Percentiles rank a stretch among this genome's conserved stretches.
Evolutionary conservation across 2,329 filamentous ascomycete species (phyloP).

Genomic region (Pseudogymnoascus sp.): DNA sequence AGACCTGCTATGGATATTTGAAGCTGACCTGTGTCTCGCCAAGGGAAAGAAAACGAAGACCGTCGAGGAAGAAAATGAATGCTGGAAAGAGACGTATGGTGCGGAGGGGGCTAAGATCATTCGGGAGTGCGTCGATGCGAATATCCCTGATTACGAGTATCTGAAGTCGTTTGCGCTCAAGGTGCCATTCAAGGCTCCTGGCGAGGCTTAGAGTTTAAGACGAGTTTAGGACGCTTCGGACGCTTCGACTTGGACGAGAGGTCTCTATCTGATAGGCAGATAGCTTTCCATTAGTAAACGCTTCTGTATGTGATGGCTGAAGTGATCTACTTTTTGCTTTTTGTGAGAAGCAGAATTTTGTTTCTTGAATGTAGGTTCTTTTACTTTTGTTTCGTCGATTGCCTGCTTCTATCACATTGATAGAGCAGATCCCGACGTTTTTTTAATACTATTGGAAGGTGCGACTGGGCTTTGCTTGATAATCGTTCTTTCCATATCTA

Average conservation of each 20-base stretch:
- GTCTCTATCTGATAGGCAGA: background rate
- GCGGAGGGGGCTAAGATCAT: slow-evolving; percentile 64
- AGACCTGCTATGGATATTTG: background rate
- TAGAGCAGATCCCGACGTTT: background rate
- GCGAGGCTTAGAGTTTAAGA: slow-evolving; percentile 13
- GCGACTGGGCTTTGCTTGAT: background rate
- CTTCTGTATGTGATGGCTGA: background rate
- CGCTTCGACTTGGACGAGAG: slow-evolving; percentile 12
- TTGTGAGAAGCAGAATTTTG: background rate
- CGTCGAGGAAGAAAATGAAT: slow-evolving; percentile 58
- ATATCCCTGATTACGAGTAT: slow-evolving; percentile 71
- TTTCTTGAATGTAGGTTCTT: background rate
- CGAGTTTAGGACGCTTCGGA: background rate
- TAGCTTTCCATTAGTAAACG: background rate
- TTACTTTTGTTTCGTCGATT: too few relatives aligned
- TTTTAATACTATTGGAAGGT: background rate
- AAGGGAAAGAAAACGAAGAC: slow-evolving; percentile 52
- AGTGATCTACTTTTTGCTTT: background rate
- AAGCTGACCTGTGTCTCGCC: slow-evolving; percentile 14
- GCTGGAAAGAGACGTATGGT: slow-evolving; percentile 71
- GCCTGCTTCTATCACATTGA: too few relatives aligned
- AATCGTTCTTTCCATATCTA: background rate
- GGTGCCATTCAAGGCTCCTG: slow-evolving; percentile 26
- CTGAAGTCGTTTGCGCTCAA: slow-evolving; percentile 70
- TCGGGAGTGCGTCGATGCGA: slow-evolving; percentile 62